These are phyloP conservation scores for Penicillium occitanis DNA, from an alignment of 2,329 filamentous ascomycete genomes.

Conservation along the genomic window DNA sequence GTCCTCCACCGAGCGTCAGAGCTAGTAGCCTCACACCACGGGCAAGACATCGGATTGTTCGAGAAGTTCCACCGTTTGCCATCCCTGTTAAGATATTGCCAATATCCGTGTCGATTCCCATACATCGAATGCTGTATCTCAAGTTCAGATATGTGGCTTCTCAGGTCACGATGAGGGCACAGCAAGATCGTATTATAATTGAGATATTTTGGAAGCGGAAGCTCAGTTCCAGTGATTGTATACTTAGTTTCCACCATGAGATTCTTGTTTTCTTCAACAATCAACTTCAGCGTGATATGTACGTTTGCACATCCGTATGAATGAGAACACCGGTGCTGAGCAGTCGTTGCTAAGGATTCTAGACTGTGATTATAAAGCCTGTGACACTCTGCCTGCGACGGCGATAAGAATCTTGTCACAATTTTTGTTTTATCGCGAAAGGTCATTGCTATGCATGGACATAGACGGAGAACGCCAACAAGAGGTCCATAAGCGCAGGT, in stretches of 20 bases:
- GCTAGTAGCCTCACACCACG: not conserved
- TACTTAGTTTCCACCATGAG: not conserved
- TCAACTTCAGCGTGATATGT: not conserved
- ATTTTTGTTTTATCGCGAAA: constrained; percentile 11
- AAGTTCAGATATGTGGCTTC: not conserved
- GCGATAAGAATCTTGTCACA: not conserved
- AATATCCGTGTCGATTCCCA: not conserved
- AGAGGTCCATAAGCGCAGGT: not conserved
- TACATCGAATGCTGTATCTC: not conserved
- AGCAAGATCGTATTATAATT: not conserved
- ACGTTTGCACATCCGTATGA: not conserved
- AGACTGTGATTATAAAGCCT: not conserved
- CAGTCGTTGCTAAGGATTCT: not conserved
- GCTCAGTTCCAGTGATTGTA: not conserved
- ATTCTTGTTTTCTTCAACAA: not conserved
- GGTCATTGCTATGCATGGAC: constrained; percentile 2
- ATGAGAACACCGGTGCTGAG: not conserved
- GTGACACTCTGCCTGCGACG: not conserved
- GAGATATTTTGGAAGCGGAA: not conserved
- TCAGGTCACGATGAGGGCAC: not conserved
- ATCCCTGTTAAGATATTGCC: not conserved
- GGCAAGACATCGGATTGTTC: not conserved
- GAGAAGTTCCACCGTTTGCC: not conserved
- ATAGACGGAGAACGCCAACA: constrained; percentile 4
- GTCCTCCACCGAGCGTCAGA: not conserved